Conservation (phyloP, 108 stramenopile genomes). For the Cylindrotheca closterium region DNA sequence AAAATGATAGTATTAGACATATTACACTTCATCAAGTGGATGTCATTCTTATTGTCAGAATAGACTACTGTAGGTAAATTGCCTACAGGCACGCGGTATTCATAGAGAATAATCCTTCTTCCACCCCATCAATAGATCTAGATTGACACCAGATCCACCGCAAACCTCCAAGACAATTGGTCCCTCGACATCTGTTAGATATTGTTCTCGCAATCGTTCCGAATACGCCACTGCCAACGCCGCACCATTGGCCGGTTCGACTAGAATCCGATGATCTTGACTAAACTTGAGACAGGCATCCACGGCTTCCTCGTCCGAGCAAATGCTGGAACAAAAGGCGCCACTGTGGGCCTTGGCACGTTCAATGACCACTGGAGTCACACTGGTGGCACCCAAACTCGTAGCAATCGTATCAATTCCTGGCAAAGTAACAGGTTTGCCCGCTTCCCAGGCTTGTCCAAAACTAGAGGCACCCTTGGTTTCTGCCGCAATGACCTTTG, state of each 20-base stretch:
- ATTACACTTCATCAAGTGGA: no score
- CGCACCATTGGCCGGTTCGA: slow-evolving; percentile 94
- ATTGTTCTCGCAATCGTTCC: slow-evolving; percentile 50
- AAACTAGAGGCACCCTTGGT: slow-evolving; percentile 89
- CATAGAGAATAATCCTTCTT: slow-evolving; percentile 37
- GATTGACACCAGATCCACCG: slow-evolving; percentile 79
- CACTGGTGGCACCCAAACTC: slow-evolving; percentile 78
- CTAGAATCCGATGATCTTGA: slow-evolving; percentile 79
- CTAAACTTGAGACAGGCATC: slow-evolving; percentile 77
- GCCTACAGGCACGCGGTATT: no score
- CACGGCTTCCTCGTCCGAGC: slow-evolving; percentile 83
- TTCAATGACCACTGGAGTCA: slow-evolving; percentile 73
- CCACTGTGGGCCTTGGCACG: slow-evolving; percentile 50
- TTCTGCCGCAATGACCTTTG: slow-evolving; percentile 81
- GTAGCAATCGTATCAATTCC: slow-evolving; percentile 83
- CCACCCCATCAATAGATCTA: slow-evolving; percentile 66
- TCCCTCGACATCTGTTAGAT: slow-evolving; percentile 37
- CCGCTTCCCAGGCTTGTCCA: slow-evolving; percentile 44
- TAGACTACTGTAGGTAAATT: no score
- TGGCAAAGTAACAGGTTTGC: slow-evolving; percentile 43
- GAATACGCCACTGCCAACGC: slow-evolving; percentile 79
- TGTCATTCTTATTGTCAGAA: no score
- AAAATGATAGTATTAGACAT: no score
- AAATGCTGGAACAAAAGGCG: slow-evolving; percentile 52
- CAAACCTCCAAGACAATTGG: slow-evolving; percentile 85